phyloP scores from a whole-genome alignment of 441 rosid genomes.

The Omphalea diandra region DNA sequence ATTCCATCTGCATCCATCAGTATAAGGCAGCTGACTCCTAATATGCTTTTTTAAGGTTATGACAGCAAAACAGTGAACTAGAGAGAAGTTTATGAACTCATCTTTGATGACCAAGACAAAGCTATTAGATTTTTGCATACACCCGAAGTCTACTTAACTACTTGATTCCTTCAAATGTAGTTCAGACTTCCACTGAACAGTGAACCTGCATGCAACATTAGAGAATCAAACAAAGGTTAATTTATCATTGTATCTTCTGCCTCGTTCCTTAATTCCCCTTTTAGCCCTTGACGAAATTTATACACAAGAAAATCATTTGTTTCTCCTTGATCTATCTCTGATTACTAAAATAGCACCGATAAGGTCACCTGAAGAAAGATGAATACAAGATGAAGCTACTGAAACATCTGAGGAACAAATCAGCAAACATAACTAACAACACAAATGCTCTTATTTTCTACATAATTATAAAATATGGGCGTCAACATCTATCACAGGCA shows the following conservation, averaged over 20 bases:
- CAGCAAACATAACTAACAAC: neutral
- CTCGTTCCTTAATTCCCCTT: neutral
- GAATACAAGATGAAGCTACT: neutral
- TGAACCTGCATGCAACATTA: neutral
- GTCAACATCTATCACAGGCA: no score
- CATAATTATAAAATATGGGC: neutral
- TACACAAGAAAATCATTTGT: neutral
- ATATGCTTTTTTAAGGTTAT: neutral
- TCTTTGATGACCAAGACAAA: neutral
- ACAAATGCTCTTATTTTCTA: no score
- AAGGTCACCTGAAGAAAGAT: neutral
- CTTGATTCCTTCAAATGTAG: neutral
- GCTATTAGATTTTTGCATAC: neutral
- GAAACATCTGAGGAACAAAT: neutral
- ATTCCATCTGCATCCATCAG: neutral
- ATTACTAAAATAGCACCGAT: neutral
- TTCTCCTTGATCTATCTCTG: neutral
- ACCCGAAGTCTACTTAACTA: neutral
- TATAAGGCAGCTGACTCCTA: neutral
- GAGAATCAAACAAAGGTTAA: neutral
- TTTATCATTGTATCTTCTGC: neutral
- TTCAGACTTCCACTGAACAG: neutral
- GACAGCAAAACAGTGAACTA: neutral
- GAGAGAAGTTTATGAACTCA: neutral
- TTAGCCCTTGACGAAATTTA: neutral